Base-by-base conservation (phyloP, 768 basidiomycete genomes). In the Lyophyllum atratum region DNA sequence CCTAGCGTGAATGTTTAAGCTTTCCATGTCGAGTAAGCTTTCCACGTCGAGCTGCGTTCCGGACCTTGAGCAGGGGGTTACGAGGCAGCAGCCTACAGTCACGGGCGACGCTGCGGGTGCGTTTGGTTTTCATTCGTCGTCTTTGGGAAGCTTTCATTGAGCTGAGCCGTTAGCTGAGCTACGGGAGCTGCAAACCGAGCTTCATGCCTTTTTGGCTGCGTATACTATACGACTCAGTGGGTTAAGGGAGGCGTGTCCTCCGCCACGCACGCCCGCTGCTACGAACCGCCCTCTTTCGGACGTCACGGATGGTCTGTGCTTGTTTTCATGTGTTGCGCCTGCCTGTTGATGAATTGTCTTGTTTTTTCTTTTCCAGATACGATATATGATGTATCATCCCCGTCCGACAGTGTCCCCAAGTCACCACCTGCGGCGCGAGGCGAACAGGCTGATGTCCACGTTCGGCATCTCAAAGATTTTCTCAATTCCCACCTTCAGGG, bases 391-490 rank as follows among this genome's bases (percentile, higher is more conserved):
- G 14, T 14, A 1, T 47, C 45, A 17, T 17, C 19, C n/a, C 29
- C 46, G 28, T 39, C 53, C 45, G 8, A 49, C 26, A 17, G 11
- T 17, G n/a, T 21, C 28, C 12, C 24, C 10, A 42, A 29, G 29
- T 42, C 47, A 12, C 24, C 40, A 14, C 48, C 46, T 24, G 10
- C 17, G 14, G 8, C 37, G 4, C 17, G 4, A 6, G 10, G 11
- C 5, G 39, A 40, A 19, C 17, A n/a, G 14, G 5, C 9, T 19
- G 25, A 22, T 33, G 54, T 53, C 10, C 68, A 72, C 24, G 50
- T 64, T 15, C 59, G 66, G 21, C 62, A 64, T 24, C 53, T 74
- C 25, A 61, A 68, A 26, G 51, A 60, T 1, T 74, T 74, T 59
- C 58, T 74, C 22, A 50, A 59, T 9, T 48, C 59, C 2, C 70